A percentile compares a stretch with the other conserved stretches of the same genome.
These are phyloP conservation scores for Carnegiea gigantea DNA, from an alignment of 179 eudicot species.

Conservation along the genomic window DNA sequence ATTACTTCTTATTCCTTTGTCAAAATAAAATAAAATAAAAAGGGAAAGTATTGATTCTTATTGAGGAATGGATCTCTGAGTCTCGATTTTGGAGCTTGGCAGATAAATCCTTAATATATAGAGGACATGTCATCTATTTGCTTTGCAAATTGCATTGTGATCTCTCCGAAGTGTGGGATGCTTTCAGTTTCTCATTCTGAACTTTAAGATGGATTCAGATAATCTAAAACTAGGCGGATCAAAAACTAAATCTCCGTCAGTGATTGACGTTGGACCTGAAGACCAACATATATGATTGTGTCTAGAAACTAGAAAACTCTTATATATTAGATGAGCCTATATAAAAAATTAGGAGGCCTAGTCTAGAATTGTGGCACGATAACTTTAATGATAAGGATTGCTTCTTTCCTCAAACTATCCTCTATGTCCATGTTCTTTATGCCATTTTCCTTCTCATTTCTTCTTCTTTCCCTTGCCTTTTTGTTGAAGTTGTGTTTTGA, in stretches of 20 bases:
- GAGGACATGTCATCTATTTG: no score
- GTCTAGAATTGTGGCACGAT: neutral
- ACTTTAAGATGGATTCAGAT: neutral
- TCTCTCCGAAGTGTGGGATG: neutral
- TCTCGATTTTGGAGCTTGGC: no score
- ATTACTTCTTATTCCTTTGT: no score
- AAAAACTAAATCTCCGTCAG: neutral
- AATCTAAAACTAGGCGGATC: neutral
- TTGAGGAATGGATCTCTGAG: neutral
- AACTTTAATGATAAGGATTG: neutral
- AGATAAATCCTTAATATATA: no score
- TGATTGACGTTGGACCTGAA: neutral
- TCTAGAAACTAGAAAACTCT: neutral
- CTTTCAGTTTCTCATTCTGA: neutral
- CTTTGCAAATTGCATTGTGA: no score
- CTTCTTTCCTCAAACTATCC: neutral
- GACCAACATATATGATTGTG: neutral
- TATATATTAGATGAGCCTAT: neutral
- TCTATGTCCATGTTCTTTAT: neutral
- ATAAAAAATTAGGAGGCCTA: neutral
- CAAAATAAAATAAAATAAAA: no score
- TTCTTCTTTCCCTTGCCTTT: neutral
- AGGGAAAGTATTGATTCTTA: neutral
- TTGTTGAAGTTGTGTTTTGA: conserved; percentile 9
- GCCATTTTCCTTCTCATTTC: neutral